Evolutionary conservation across 2,329 filamentous ascomycete species (phyloP).

Genomic region (Xylaria polymorpha): DNA sequence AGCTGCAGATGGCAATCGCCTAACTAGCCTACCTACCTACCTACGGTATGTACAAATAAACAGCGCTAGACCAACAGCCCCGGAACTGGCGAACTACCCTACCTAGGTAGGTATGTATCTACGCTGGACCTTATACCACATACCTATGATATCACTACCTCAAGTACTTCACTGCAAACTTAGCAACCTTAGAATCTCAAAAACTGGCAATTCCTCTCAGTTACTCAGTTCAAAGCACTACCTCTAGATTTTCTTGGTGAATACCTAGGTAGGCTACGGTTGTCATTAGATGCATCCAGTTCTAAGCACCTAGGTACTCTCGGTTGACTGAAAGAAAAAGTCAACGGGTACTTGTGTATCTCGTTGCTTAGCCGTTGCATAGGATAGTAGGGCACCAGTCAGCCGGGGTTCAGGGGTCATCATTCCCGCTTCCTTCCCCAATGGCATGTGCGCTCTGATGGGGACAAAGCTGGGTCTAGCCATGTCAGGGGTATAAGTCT

Average conservation of each 20-base stretch:
- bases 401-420: constrained; percentile 25
- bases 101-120: too few species aligned
- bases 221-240: background rate
- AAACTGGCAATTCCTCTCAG: background rate
- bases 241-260: background rate
- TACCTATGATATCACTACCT: constrained; percentile 5
- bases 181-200: background rate
- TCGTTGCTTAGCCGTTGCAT: constrained; percentile 38
- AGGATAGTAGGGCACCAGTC: constrained; percentile 24
- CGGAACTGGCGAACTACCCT: background rate
- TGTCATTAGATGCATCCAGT: background rate
- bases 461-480: background rate
- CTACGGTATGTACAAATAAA: too few species aligned
- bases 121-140: background rate
- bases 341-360: background rate
- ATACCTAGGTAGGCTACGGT: too few species aligned
- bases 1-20: constrained; percentile 7
- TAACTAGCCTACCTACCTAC: background rate
- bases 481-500: background rate
- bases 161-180: background rate
- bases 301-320: background rate
- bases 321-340: background rate
- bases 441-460: background rate
- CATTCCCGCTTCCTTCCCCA: constrained; percentile 3
- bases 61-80: background rate